phyloP scores from a whole-genome alignment of 2,329 filamentous ascomycete genomes.

The Emergomyces orientalis region DNA sequence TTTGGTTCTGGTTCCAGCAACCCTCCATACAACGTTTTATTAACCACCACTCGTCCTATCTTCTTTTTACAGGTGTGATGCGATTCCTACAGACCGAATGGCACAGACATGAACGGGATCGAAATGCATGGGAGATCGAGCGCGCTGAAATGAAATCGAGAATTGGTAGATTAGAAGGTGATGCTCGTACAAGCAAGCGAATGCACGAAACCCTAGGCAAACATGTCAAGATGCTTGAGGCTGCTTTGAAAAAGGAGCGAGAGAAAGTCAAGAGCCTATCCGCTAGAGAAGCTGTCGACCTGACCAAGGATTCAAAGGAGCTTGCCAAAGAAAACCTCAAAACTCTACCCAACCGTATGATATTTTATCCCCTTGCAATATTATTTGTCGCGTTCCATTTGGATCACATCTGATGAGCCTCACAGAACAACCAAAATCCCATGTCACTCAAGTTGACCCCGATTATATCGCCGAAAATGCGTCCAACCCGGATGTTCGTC shows the following conservation, averaged over 20 bases:
- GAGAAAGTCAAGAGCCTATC: conserved; percentile 52
- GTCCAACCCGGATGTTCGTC: conserved; percentile 42
- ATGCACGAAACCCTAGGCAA: conserved; percentile 82
- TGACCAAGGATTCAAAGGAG: conserved; percentile 37
- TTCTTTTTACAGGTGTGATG: conserved; percentile 66
- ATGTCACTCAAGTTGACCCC: conserved; percentile 45
- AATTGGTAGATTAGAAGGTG: conserved; percentile 88
- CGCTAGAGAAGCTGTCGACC: conserved; percentile 43
- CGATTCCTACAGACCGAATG: conserved; percentile 98
- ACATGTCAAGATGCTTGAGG: conserved; percentile 82
- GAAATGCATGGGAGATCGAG: conserved; percentile 98
- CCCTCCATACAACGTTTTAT: too few relatives aligned
- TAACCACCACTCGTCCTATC: neutral
- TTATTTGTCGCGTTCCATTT: neutral
- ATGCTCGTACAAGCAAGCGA: conserved; percentile 74
- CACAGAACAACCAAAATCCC: conserved; percentile 38
- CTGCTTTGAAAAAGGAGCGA: conserved; percentile 74
- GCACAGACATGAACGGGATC: conserved; percentile 95
- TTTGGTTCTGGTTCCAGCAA: neutral
- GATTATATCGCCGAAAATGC: conserved; percentile 35
- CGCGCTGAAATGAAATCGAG: conserved; percentile 97
- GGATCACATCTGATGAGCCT: neutral
- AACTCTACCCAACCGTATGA: conserved; percentile 30
- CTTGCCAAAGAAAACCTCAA: conserved; percentile 39
- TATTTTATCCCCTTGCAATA: neutral